phyloP scores from a whole-genome alignment of 2,329 filamentous ascomycete genomes.

The Penicillium sp. region DNA sequence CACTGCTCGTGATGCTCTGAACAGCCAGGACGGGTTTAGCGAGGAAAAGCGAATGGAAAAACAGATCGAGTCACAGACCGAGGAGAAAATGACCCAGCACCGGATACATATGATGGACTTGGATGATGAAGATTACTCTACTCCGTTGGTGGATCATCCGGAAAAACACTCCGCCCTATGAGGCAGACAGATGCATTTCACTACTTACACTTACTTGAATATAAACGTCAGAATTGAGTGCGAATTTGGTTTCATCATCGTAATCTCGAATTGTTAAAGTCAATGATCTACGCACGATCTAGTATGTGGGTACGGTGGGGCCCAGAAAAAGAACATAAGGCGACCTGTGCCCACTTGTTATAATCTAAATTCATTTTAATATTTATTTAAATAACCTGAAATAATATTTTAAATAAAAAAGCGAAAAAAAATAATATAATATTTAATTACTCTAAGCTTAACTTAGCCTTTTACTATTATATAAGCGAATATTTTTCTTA shows the following conservation, averaged over 20 bases:
- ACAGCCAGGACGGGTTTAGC: slow-evolving; percentile 20
- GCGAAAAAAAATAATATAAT: too few species aligned
- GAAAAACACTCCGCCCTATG: slow-evolving; percentile 20
- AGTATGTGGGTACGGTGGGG: too few species aligned
- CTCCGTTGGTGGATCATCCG: slow-evolving; percentile 15
- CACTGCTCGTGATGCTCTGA: slow-evolving; percentile 15
- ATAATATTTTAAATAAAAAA: too few species aligned
- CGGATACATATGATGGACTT: slow-evolving; percentile 24
- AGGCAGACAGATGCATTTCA: not conserved
- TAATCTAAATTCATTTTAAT: too few species aligned
- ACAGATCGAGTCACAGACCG: slow-evolving; percentile 31
- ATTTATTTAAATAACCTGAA: too few species aligned
- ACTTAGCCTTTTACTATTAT: too few species aligned
- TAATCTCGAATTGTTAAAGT: too few species aligned
- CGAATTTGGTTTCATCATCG: not conserved
- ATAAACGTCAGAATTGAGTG: not conserved
- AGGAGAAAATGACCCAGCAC: slow-evolving; percentile 24
- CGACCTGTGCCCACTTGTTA: too few species aligned
- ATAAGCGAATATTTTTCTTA: too few species aligned
- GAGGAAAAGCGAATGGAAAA: slow-evolving; percentile 29
- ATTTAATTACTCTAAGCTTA: too few species aligned
- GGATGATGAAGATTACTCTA: slow-evolving; percentile 19
- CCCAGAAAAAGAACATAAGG: too few species aligned
- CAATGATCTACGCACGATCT: too few species aligned
- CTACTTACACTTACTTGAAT: not conserved